These are phyloP conservation scores for Verticillium nubilum DNA, from an alignment of 2,329 filamentous ascomycete species.

Conservation along the genomic window DNA sequence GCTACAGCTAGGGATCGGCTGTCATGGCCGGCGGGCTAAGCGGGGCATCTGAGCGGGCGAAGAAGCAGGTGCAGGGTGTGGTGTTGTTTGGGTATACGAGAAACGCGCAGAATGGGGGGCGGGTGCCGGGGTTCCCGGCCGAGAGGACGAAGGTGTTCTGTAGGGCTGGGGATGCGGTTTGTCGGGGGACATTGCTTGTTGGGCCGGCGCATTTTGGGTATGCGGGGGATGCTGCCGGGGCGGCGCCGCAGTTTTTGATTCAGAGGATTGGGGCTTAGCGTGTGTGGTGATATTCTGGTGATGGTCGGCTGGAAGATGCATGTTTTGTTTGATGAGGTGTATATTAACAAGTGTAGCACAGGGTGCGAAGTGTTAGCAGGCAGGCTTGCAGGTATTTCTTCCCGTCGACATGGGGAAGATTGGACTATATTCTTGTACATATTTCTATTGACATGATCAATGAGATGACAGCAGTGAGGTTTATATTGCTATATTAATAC, in stretches of 20 bases:
- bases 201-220: constrained; percentile 26
- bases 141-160: constrained; percentile 31
- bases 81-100: constrained; percentile 36
- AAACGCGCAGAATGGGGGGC: constrained; percentile 32
- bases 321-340: too few species aligned
- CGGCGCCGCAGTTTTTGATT: constrained; percentile 17
- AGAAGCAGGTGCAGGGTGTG: constrained; percentile 16
- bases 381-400: too few species aligned
- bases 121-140: constrained; percentile 29
- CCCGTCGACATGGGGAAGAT: too few species aligned
- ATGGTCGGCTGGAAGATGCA: too few species aligned
- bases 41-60: constrained; percentile 22
- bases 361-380: too few species aligned
- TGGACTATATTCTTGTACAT: too few species aligned
- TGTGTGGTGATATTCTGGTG: not conserved
- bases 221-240: constrained; percentile 9
- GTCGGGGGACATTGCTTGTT: constrained; percentile 28
- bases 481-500: too few species aligned
- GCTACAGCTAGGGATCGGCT: constrained; percentile 35
- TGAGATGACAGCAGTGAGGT: too few species aligned
- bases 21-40: constrained; percentile 32
- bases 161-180: constrained; percentile 26
- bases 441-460: too few species aligned
- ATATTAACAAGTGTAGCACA: too few species aligned
- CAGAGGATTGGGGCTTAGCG: constrained; percentile 10